These are phyloP conservation scores for Ustilago hordei DNA, from an alignment of 1,284 basidiomycete species.

Conservation along the genomic window DNA sequence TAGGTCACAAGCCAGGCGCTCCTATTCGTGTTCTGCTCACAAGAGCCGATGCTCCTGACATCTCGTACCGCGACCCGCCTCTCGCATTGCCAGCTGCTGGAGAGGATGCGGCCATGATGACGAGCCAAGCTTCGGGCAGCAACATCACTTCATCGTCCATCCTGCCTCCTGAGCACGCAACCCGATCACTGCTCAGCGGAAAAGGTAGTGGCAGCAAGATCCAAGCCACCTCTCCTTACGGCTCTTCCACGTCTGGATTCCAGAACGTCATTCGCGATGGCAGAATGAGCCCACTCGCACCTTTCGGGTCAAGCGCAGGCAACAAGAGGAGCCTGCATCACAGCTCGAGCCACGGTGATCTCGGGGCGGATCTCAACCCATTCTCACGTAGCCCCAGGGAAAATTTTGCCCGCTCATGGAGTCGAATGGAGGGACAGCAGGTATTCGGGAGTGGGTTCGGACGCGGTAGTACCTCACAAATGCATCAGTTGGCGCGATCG, in stretches of 20 bases:
- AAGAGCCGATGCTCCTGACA: slow-evolving; percentile 68
- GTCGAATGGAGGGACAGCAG: slow-evolving; percentile 21
- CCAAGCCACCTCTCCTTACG: slow-evolving; percentile 45
- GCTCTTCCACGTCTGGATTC: slow-evolving; percentile 49
- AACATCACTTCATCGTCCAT: slow-evolving; percentile 48
- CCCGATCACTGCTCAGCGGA: slow-evolving; percentile 50
- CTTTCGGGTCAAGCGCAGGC: slow-evolving; percentile 30
- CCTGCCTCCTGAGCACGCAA: slow-evolving; percentile 48
- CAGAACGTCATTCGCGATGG: slow-evolving; percentile 41
- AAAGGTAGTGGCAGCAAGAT: slow-evolving; percentile 49
- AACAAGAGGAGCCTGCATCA: slow-evolving; percentile 35
- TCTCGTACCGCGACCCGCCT: slow-evolving; percentile 59
- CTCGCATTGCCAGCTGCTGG: slow-evolving; percentile 6
- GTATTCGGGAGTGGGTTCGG: slow-evolving; percentile 8
- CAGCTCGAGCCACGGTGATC: slow-evolving; percentile 50
- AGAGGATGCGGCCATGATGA: slow-evolving; percentile 30
- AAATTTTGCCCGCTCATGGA: slow-evolving; percentile 26
- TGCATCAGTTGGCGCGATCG: slow-evolving; percentile 34
- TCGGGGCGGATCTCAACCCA: slow-evolving; percentile 25
- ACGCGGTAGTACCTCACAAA: slow-evolving; percentile 10
- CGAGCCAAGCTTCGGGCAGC: slow-evolving; percentile 39
- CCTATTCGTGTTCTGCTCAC: slow-evolving; percentile 73
- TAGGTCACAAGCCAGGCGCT: slow-evolving; percentile 72
- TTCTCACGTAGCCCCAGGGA: slow-evolving; percentile 28
- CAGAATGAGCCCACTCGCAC: slow-evolving; percentile 30